These are phyloP conservation scores for Asterionellopsis glacialis DNA, from an alignment of 108 stramenopile genomes.

Conservation along the genomic window DNA sequence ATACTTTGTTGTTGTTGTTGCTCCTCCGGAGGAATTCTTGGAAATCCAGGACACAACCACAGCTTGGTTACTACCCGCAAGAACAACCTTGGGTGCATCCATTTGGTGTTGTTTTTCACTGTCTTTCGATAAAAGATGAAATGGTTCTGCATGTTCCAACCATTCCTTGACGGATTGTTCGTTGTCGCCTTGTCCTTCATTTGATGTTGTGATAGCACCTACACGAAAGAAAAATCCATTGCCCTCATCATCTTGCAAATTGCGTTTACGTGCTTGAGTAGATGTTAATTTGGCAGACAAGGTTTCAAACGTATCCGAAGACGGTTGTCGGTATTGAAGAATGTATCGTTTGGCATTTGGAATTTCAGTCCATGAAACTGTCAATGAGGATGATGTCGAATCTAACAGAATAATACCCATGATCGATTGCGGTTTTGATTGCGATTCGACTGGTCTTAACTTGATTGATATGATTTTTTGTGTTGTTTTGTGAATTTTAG, in stretches of 20 bases:
- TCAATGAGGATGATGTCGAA: conserved; percentile 57
- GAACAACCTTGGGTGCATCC: conserved; percentile 32
- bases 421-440: conserved; percentile 14
- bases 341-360: conserved; percentile 36
- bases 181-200: conserved; percentile 18
- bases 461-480: too few species aligned
- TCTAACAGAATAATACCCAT: conserved; percentile 46
- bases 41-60: conserved; percentile 45
- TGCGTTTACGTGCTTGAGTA: conserved; percentile 60
- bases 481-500: too few species aligned
- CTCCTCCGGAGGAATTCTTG: conserved; percentile 12
- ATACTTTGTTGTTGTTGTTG: conserved; percentile 21
- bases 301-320: conserved; percentile 45
- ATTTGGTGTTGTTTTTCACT: conserved; percentile 30
- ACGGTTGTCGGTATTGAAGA: conserved; percentile 48
- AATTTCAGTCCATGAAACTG: conserved; percentile 54
- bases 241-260: conserved; percentile 41
- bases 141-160: conserved; percentile 29
- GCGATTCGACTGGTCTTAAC: too few species aligned
- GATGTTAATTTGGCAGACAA: conserved; percentile 47
- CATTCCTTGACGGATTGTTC: conserved; percentile 16
- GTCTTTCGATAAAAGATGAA: conserved; percentile 25
- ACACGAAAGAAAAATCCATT: conserved; percentile 63
- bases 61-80: conserved; percentile 35
- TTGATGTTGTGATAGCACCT: conserved; percentile 17